Conservation (phyloP, 1,284 basidiomycete genomes). For the Kalmanozyma brasiliensis region DNA sequence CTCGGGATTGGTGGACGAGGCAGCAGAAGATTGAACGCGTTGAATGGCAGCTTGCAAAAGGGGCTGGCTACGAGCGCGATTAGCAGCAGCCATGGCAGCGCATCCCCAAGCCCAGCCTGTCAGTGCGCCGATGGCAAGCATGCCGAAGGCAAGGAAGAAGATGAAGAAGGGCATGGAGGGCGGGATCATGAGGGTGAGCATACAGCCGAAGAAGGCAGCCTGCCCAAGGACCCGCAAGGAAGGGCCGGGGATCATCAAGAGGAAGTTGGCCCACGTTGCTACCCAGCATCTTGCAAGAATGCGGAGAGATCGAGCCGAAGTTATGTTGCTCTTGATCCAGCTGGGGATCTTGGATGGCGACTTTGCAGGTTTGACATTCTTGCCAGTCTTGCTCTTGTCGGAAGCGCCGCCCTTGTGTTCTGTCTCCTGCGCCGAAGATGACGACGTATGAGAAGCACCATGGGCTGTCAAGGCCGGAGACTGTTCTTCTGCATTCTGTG, state of each 20-base stretch:
- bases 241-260: slow-evolving; percentile 58
- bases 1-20: slow-evolving; percentile 61
- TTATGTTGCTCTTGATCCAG: slow-evolving; percentile 51
- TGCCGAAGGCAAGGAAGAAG: slow-evolving; percentile 70
- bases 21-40: slow-evolving; percentile 67
- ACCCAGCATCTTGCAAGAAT: slow-evolving; percentile 61
- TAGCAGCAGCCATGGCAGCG: slow-evolving; percentile 77
- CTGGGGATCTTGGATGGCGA: slow-evolving; percentile 26
- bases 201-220: slow-evolving; percentile 62
- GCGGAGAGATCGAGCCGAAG: slow-evolving; percentile 35
- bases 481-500: neutral
- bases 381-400: neutral
- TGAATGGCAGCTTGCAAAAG: slow-evolving; percentile 72
- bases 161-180: slow-evolving; percentile 59
- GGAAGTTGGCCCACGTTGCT: slow-evolving; percentile 56
- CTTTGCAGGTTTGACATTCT: neutral
- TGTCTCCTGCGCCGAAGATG: neutral
- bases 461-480: slow-evolving; percentile 1
- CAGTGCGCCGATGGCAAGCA: slow-evolving; percentile 74
- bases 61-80: slow-evolving; percentile 73
- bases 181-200: slow-evolving; percentile 63
- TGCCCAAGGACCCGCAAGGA: slow-evolving; percentile 59
- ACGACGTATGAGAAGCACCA: neutral
- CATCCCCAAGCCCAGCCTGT: slow-evolving; percentile 81
- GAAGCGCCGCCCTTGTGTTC: neutral